These are phyloP conservation scores for Colletotrichum sp. DNA, from an alignment of 2,329 filamentous ascomycete species.

Conservation along the genomic window DNA sequence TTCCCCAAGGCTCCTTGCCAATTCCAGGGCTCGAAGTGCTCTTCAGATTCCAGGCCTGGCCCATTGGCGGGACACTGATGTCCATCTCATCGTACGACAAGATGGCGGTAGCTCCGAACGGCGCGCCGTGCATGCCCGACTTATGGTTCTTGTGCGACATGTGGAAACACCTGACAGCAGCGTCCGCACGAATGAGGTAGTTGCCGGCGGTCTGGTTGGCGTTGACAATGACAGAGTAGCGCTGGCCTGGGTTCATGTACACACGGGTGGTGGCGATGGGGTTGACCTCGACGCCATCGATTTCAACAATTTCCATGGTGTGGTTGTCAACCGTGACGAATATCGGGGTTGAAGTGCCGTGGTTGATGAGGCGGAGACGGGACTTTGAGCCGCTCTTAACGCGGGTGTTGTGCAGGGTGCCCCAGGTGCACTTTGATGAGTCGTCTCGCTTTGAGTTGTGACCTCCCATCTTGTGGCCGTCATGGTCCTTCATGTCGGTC, in stretches of 20 bases:
- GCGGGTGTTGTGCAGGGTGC: conserved; percentile 33
- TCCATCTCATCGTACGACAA: conserved; percentile 23
- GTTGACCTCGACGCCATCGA: conserved; percentile 42
- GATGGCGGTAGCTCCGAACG: conserved; percentile 19
- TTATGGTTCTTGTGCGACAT: conserved; percentile 15
- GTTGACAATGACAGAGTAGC: conserved; percentile 38
- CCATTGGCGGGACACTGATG: not conserved
- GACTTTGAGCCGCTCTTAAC: conserved; percentile 29
- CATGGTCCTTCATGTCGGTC: not conserved
- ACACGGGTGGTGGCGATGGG: conserved; percentile 36
- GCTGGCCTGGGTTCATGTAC: conserved; percentile 43
- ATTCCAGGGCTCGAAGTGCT: not conserved
- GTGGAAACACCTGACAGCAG: conserved; percentile 13
- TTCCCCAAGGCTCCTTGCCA: conserved; percentile 14
- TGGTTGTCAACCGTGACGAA: conserved; percentile 44
- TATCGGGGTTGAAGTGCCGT: conserved; percentile 40
- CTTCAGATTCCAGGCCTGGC: conserved; percentile 18
- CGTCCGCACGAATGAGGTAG: conserved; percentile 38
- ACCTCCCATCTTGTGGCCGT: not conserved
- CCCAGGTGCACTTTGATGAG: conserved; percentile 29
- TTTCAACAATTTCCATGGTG: conserved; percentile 39
- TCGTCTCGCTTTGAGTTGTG: not conserved
- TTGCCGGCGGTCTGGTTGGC: conserved; percentile 33
- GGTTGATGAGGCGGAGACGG: conserved; percentile 43
- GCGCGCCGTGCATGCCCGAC: conserved; percentile 2